phyloP scores from a whole-genome alignment of 176 grass and related monocot species.

The Triticum dicoccoides region DNA sequence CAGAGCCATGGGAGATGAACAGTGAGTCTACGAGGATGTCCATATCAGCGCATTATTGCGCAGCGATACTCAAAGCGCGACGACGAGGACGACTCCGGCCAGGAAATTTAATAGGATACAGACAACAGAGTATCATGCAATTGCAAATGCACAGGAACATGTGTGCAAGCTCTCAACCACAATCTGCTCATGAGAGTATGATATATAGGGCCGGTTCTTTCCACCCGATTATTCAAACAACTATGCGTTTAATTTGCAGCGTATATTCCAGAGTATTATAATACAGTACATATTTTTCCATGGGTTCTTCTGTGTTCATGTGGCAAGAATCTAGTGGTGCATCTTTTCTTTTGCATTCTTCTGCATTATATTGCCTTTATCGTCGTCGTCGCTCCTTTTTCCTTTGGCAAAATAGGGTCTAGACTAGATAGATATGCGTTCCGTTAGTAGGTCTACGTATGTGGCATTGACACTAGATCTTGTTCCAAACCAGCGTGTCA shows the following conservation, averaged over 20 bases:
- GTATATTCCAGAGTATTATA: not conserved
- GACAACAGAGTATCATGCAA: not conserved
- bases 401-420: not conserved
- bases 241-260: too few relatives aligned
- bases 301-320: not conserved
- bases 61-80: not conserved
- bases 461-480: not conserved
- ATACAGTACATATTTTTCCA: not conserved
- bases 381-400: not conserved
- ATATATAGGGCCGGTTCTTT: too few relatives aligned
- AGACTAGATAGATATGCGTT: not conserved
- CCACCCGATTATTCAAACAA: too few relatives aligned
- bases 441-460: not conserved
- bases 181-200: not conserved
- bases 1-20: not conserved
- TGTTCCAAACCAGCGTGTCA: not conserved
- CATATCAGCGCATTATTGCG: constrained; percentile 21
- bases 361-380: not conserved
- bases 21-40: constrained; percentile 27
- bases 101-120: not conserved
- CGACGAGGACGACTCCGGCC: not conserved
- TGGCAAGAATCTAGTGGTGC: not conserved
- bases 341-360: not conserved
- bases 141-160: not conserved
- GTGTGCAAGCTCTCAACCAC: constrained; percentile 15